A percentile compares a stretch with the other conserved stretches of the same genome.
These are phyloP conservation scores for Phytophthora sp. DNA, from an alignment of 352 stramenopile species.

Conservation along the genomic window DNA sequence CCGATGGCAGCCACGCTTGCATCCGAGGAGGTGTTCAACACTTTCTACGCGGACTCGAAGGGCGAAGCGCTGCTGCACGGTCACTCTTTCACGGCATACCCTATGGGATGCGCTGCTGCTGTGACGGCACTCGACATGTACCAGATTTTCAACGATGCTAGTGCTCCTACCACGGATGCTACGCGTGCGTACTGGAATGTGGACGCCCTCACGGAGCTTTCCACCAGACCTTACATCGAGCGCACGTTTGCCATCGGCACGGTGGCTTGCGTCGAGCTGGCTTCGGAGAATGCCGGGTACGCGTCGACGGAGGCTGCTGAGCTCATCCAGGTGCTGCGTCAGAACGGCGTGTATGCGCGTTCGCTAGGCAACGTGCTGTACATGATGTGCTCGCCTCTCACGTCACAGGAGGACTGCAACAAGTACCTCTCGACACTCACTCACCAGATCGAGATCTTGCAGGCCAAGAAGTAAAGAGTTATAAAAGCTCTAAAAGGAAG, in stretches of 20 bases:
- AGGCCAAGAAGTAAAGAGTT: conserved; percentile 33
- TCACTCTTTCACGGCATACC: conserved; percentile 94
- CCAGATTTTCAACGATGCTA: conserved; percentile 58
- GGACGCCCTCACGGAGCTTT: conserved; percentile 52
- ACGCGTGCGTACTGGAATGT: conserved; percentile 71
- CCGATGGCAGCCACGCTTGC: conserved; percentile 88
- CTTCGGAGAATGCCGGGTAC: conserved; percentile 66
- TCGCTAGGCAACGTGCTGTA: conserved; percentile 86
- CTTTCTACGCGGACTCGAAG: conserved; percentile 90
- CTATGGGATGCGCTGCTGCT: conserved; percentile 88
- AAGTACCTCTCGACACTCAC: conserved; percentile 62
- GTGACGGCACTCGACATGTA: conserved; percentile 91
- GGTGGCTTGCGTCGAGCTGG: conserved; percentile 76
- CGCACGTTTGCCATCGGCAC: conserved; percentile 82
- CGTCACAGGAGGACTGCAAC: conserved; percentile 62
- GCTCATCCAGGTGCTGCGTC: conserved; percentile 65
- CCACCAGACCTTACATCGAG: conserved; percentile 50
- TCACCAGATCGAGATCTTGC: conserved; percentile 50
- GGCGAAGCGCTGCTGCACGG: conserved; percentile 89
- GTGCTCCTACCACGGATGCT: conserved; percentile 15
- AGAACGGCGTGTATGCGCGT: conserved; percentile 78
- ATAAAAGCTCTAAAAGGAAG: neutral
- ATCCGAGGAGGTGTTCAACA: conserved; percentile 88
- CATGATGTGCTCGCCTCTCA: conserved; percentile 87
- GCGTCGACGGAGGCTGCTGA: conserved; percentile 66